phyloP scores from a whole-genome alignment of 495 filamentous ascomycete genomes.

The Aspergillus sclerotiicarbonarius region DNA sequence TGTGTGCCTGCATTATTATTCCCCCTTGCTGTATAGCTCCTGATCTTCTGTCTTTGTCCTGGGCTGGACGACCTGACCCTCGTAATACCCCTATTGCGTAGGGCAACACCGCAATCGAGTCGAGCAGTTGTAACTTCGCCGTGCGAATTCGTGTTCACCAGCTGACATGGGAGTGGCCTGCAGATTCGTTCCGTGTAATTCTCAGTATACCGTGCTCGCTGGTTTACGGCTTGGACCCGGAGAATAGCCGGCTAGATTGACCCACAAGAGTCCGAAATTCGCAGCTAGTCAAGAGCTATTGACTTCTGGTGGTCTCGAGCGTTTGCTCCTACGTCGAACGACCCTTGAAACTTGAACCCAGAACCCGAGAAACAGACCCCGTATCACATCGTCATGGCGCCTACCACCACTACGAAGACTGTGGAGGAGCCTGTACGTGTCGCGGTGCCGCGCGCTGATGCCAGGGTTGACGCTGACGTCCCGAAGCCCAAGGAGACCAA shows the following conservation, averaged over 20 bases:
- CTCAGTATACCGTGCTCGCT: constrained; percentile 11
- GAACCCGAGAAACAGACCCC: not conserved
- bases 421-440: constrained; percentile 28
- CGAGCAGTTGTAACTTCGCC: constrained; percentile 18
- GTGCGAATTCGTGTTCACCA: constrained; percentile 15
- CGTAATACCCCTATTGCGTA: constrained; percentile 26
- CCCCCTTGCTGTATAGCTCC: not conserved
- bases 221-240: constrained; percentile 7
- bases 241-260: constrained; percentile 3
- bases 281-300: not conserved
- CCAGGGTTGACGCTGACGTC: constrained; percentile 1
- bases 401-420: constrained; percentile 30
- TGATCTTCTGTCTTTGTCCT: not conserved
- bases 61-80: constrained; percentile 9
- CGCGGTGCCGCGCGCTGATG: not conserved
- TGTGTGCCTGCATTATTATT: constrained; percentile 2
- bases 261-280: not conserved
- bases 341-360: not conserved
- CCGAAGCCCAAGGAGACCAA: constrained; percentile 38
- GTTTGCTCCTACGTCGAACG: not conserved
- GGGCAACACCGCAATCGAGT: constrained; percentile 17
- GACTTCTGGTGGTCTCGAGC: not conserved
- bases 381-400: constrained; percentile 28
- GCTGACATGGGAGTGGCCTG: constrained; percentile 21
- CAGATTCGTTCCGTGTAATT: constrained; percentile 20